A percentile compares a stretch with the other conserved stretches of the same genome.
These are phyloP conservation scores for Cicer arietinum DNA, from an alignment of 306 rosid species.

Conservation along the genomic window DNA sequence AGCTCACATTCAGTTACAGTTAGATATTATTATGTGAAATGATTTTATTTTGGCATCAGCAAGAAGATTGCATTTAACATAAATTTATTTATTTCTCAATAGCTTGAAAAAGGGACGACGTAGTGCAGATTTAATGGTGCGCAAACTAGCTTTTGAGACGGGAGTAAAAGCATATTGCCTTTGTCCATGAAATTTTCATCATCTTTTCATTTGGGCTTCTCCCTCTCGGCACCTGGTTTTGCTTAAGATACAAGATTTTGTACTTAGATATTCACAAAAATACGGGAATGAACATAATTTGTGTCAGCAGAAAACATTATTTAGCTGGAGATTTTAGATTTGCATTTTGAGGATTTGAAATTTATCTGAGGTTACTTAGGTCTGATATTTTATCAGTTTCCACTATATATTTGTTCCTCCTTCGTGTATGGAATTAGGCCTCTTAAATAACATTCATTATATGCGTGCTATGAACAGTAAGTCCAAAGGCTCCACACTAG, in stretches of 20 bases:
- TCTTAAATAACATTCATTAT: not conserved
- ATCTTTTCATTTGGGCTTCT: slow-evolving; percentile 4
- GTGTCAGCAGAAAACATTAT: slow-evolving; percentile 9
- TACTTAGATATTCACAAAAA: slow-evolving; percentile 37
- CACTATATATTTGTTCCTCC: too few species aligned
- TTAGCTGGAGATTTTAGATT: not conserved
- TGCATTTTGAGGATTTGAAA: not conserved
- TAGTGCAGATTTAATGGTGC: slow-evolving; percentile 41
- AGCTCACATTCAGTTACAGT: slow-evolving; percentile 16
- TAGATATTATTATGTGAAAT: slow-evolving; percentile 40
- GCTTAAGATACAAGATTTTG: slow-evolving; percentile 41
- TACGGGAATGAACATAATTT: slow-evolving; percentile 1
- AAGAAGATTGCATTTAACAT: slow-evolving; percentile 43
- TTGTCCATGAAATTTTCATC: slow-evolving; percentile 31
- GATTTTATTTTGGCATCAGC: slow-evolving; percentile 34
- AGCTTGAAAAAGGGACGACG: slow-evolving; percentile 33
- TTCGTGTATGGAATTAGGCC: not conserved
- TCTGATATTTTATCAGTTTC: not conserved
- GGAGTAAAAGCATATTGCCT: slow-evolving; percentile 13
- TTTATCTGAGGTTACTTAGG: not conserved
- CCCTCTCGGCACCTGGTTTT: slow-evolving; percentile 37
- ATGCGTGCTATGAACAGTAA: not conserved
- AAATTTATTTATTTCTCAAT: slow-evolving; percentile 18
- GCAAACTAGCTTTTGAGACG: slow-evolving; percentile 35
- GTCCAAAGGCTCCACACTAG: not conserved